Conservation (phyloP, 345 rosid species). For the Hevea brasiliensis region DNA sequence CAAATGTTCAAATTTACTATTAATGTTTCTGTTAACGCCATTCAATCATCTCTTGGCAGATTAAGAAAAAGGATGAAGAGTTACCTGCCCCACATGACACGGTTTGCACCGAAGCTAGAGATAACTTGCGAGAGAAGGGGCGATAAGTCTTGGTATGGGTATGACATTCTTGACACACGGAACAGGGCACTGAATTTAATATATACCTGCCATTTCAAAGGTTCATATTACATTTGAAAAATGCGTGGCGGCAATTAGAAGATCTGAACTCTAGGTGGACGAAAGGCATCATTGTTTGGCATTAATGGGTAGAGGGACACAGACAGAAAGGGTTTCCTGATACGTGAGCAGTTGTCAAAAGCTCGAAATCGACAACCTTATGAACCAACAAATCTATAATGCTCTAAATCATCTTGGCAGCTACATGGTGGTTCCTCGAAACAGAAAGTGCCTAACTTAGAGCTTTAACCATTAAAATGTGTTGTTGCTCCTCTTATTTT, state of each 20-base stretch:
- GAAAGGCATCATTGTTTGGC: too few relatives aligned
- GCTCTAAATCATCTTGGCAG: too few relatives aligned
- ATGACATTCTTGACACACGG: conserved; percentile 57
- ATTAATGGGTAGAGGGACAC: too few relatives aligned
- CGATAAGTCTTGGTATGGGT: conserved; percentile 65
- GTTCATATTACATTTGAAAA: background rate
- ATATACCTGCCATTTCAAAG: conserved; percentile 54
- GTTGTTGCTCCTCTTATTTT: too few relatives aligned
- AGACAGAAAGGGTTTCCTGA: too few relatives aligned
- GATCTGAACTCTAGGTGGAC: background rate
- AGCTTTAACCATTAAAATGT: background rate
- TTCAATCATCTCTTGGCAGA: too few relatives aligned
- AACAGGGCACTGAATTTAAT: conserved; percentile 85
- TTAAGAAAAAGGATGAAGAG: background rate
- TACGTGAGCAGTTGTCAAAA: background rate
- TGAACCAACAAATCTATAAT: too few relatives aligned
- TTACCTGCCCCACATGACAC: conserved; percentile 97
- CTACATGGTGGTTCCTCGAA: background rate
- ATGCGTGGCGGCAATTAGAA: background rate
- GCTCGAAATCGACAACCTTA: too few relatives aligned
- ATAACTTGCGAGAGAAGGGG: conserved; percentile 58
- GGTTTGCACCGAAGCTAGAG: conserved; percentile 64
- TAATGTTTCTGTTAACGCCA: background rate
- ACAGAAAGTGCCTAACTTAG: background rate
- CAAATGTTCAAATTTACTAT: conserved; percentile 15